Base-by-base conservation (phyloP, 225 moss, liverwort and hornwort species). In the Antitrichia curtipendula region DNA sequence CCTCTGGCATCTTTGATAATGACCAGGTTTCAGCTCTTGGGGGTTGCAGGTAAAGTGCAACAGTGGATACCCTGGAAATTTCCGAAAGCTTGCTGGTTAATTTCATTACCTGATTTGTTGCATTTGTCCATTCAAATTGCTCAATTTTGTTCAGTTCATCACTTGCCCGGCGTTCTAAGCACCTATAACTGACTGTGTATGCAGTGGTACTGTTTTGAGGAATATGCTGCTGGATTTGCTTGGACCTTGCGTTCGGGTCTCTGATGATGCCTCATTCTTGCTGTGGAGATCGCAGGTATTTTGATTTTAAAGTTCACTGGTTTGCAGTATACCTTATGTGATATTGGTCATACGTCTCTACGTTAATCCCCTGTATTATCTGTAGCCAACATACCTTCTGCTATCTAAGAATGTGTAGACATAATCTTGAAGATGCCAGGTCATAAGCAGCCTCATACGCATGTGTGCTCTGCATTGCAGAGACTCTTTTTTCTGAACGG, bases 401-500 rank as follows among this genome's bases (percentile, higher is more conserved):
- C 65, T 89, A 31, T 73, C 23, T 58, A 36, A 89, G 60, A 59
- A 50, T 65, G 52, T 78, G n/a, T 52, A 82, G 57, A 83, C 73
- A 59, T 50, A 73, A 59, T 83, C 29, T 80, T 58, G 49, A 88
- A 65, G n/a, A 59, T 82, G 89, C 43, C 62, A 82, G 63, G 25
- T 71, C 43, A 53, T 75, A 61, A 17, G n/a, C 41, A 45, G 70
- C 32, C 87, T 90, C 75, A 92, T 24, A 41, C 90, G 57, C 75
- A 65, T 64, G 6, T 82, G 76, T 84, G 66, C 49, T 88, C n/a
- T 86, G 75, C 78, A 82, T 80, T 87, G 61, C 93, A 99, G 98
- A 96, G 97, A 87, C 96, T 99, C 34, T 99, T 99, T 88, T 99
- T 99, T 65, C 88, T 99, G 60, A 96, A 97, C 78, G 96, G 95